Percentiles rank a stretch among this genome's conserved stretches.
Conservation (phyloP, 768 basidiomycete species). For the Nidularia sp. region DNA sequence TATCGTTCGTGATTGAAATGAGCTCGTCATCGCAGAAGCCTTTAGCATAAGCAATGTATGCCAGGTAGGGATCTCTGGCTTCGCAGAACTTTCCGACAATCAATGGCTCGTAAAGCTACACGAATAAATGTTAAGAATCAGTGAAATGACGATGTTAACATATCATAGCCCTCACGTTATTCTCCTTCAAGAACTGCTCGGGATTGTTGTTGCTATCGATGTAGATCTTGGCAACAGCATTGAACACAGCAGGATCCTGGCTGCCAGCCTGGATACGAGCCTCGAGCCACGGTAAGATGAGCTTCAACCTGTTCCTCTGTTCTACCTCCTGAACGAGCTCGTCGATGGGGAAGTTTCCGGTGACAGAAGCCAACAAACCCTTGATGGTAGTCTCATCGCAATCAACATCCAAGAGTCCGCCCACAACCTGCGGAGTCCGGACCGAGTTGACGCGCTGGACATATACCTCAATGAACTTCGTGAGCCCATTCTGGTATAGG, state of each 20-base stretch:
- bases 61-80: slow-evolving; percentile 95
- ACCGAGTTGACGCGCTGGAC: slow-evolving; percentile 98
- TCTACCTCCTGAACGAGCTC: slow-evolving; percentile 98
- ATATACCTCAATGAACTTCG: slow-evolving; percentile 99
- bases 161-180: slow-evolving; percentile 64
- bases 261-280: slow-evolving; percentile 89
- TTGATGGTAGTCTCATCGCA: slow-evolving; percentile 97
- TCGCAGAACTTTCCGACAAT: slow-evolving; percentile 99
- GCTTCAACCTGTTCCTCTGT: slow-evolving; percentile 90
- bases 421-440: slow-evolving; percentile 94
- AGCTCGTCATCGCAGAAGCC: slow-evolving; percentile 98
- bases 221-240: slow-evolving; percentile 97
- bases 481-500: slow-evolving; percentile 95
- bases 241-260: slow-evolving; percentile 92
- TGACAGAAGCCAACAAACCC: slow-evolving; percentile 87
- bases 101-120: slow-evolving; percentile 91
- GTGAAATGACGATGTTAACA: slow-evolving; percentile 1
- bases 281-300: slow-evolving; percentile 97
- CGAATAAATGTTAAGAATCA: slow-evolving; percentile 5
- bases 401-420: slow-evolving; percentile 95
- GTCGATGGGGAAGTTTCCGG: slow-evolving; percentile 96
- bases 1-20: slow-evolving; percentile 95
- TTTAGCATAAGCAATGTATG: slow-evolving; percentile 98
- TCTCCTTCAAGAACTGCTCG: slow-evolving; percentile 96
- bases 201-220: slow-evolving; percentile 99